A percentile compares a stretch with the other conserved stretches of the same genome.
phyloP scores from a whole-genome alignment of 2,329 filamentous ascomycete genomes.

The Corynespora cassiicola region DNA sequence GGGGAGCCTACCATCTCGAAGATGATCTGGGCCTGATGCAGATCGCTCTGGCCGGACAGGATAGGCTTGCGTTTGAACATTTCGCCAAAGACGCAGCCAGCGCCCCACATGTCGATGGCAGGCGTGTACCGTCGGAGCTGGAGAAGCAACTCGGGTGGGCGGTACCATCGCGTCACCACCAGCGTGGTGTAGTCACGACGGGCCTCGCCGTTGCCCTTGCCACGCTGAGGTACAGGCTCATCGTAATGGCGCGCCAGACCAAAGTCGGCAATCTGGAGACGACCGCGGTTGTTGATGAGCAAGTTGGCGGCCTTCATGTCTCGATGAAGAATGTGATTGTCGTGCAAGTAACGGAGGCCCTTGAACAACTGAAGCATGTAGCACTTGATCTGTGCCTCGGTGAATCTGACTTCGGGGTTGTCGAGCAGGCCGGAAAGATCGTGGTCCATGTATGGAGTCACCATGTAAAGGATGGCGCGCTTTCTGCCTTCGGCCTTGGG shows the following conservation, averaged over 20 bases:
- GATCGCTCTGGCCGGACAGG: conserved; percentile 84
- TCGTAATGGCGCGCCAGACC: conserved; percentile 94
- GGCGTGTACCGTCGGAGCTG: conserved; percentile 92
- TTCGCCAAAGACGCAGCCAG: conserved; percentile 98
- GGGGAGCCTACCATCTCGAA: conserved; percentile 92
- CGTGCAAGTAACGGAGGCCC: conserved; percentile 88
- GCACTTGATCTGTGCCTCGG: conserved; percentile 93
- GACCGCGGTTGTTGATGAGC: conserved; percentile 91
- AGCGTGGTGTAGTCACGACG: conserved; percentile 92
- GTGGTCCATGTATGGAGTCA: conserved; percentile 98
- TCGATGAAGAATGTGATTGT: conserved; percentile 83
- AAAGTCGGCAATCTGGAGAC: conserved; percentile 97
- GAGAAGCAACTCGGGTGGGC: conserved; percentile 89
- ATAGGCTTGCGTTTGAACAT: conserved; percentile 97
- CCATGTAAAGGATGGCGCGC: conserved; percentile 94
- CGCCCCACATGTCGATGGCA: conserved; percentile 97
- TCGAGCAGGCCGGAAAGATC: conserved; percentile 96
- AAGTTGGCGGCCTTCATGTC: conserved; percentile 99
- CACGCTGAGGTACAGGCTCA: conserved; percentile 77
- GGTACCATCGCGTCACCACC: conserved; percentile 96
- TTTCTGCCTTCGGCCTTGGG: conserved; percentile 62
- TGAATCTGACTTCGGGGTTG: conserved; percentile 88
- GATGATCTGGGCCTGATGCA: conserved; percentile 89
- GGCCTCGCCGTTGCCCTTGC: conserved; percentile 82
- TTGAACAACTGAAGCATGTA: conserved; percentile 94